Evolutionary conservation across 2,329 filamentous ascomycete genomes (phyloP).

Genomic region (Chalara sp.): DNA sequence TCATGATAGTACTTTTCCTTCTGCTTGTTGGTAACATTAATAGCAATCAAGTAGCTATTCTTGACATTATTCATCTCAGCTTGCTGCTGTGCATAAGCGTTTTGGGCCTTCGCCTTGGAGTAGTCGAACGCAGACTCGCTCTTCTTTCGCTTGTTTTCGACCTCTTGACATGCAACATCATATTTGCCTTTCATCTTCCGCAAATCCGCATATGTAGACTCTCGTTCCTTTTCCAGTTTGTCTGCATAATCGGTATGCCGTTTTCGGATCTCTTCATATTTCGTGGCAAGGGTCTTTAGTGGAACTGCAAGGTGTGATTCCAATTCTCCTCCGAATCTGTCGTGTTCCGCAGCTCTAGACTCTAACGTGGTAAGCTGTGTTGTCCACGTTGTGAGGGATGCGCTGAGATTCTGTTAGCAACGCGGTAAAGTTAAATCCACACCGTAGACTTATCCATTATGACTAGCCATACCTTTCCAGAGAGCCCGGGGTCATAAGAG

Average conservation of each 20-base stretch:
- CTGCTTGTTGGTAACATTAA: constrained; percentile 95
- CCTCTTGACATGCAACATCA: constrained; percentile 85
- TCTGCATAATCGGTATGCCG: constrained; percentile 81
- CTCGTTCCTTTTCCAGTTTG: constrained; percentile 85
- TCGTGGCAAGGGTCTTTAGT: constrained; percentile 63
- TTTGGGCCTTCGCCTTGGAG: constrained; percentile 80
- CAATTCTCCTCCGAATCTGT: constrained; percentile 73
- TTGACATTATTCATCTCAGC: constrained; percentile 96
- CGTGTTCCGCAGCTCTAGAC: constrained; percentile 80
- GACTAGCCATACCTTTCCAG: constrained; percentile 62
- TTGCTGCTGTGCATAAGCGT: constrained; percentile 85
- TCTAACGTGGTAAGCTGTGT: constrained; percentile 90
- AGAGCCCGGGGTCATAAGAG: constrained; percentile 87
- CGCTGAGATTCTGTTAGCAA: constrained; percentile 43
- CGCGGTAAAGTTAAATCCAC: neutral
- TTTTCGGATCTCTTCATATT: constrained; percentile 90
- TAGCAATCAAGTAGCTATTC: constrained; percentile 94
- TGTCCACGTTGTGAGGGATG: constrained; percentile 94
- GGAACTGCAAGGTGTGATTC: constrained; percentile 79
- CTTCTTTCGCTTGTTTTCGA: constrained; percentile 92
- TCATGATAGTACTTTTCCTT: constrained; percentile 98
- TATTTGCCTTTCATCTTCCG: constrained; percentile 92
- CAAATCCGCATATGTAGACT: constrained; percentile 74
- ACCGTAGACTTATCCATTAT: neutral
- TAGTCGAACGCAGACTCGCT: constrained; percentile 85